Evolutionary conservation across 345 rosid genomes (phyloP), one percentile per base, ranked within the genome.

Genomic region (Ailanthus altissimus): DNA sequence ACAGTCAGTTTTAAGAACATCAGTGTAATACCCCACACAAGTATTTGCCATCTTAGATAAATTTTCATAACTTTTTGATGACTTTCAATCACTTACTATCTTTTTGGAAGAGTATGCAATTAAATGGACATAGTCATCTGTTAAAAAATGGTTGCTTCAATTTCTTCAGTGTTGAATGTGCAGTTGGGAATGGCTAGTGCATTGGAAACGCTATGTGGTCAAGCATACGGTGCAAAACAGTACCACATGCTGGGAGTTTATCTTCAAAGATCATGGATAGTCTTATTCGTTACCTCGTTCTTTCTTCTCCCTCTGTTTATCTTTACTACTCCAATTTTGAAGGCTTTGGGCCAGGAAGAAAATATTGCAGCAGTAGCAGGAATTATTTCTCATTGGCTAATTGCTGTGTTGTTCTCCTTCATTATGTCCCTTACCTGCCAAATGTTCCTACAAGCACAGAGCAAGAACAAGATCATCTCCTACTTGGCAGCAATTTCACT

Each of bases 171-270:
- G 38, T n/a, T 77, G 53, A 51, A 58, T 61, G 10, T 80, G 84
- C 88, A 93, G 97, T 73, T 94, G 61, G 98, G 97, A 2, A 94
- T 92, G 98, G 89, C 97, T 6, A 90, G 95, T 65, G 97, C 91
- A 38, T 70, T 89, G 71, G 93, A 94, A 82, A 94, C 97, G 18
- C 78, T 94, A 16, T 94, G 98, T 56, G 98, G 98, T 59, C 95
- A 94, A 84, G 87, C 97, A 8, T 94, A 59, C 6, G 93, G 98
- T 7, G 94, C 97, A 18, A 84, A 86, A 82, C 97, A 88, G 43
- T 72, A 89, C 76, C 94, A 89, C 79, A 92, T 92, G 98, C 88
- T 89, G 0, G 98, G 97, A 58, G 66, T 94, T 36, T 90, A 92
- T 79, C 93, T 94, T 25, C 98, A 94, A 77, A 77, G 98, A 58